Percentiles rank a stretch among this genome's conserved stretches.
These are phyloP conservation scores for Mucor irregularis DNA, from an alignment of 371 early-diverging fungal genomes.

Conservation along the genomic window DNA sequence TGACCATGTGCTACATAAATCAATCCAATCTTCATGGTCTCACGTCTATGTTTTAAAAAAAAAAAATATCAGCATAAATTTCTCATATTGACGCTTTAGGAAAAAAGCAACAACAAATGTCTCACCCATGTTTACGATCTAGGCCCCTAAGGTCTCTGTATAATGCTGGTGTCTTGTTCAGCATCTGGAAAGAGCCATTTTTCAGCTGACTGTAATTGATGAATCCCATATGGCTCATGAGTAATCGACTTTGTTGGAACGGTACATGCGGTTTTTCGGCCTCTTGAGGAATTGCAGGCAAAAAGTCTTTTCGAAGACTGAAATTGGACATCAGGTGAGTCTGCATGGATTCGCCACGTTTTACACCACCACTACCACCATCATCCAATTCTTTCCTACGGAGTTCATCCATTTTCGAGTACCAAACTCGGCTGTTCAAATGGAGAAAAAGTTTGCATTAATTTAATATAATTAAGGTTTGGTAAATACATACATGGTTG, in stretches of 20 bases:
- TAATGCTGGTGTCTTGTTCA: constrained; percentile 67
- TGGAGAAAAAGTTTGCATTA: neutral
- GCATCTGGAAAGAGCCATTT: constrained; percentile 67
- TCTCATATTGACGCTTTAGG: no score
- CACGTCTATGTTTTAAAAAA: constrained; percentile 53
- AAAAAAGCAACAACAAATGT: no score
- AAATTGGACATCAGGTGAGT: constrained; percentile 44
- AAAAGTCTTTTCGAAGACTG: constrained; percentile 59
- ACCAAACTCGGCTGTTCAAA: constrained; percentile 37
- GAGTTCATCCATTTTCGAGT: constrained; percentile 49
- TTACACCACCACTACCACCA: neutral
- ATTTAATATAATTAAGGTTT: no score
- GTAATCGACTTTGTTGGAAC: constrained; percentile 66
- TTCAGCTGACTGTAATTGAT: constrained; percentile 73
- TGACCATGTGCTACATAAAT: constrained; percentile 92
- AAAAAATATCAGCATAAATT: neutral
- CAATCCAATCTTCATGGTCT: constrained; percentile 87
- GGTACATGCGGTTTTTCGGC: constrained; percentile 56
- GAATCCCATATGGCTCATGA: constrained; percentile 76
- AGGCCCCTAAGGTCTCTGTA: constrained; percentile 75
- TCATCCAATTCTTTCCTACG: constrained; percentile 28
- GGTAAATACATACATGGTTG: constrained; percentile 34
- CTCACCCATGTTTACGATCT: constrained; percentile 77
- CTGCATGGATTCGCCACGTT: constrained; percentile 29
- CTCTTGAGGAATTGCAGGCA: constrained; percentile 53